Evolutionary conservation across 2,329 filamentous ascomycete species (phyloP), one percentile per base, ranked within the genome.

Genomic region (Sporothrix inflata): DNA sequence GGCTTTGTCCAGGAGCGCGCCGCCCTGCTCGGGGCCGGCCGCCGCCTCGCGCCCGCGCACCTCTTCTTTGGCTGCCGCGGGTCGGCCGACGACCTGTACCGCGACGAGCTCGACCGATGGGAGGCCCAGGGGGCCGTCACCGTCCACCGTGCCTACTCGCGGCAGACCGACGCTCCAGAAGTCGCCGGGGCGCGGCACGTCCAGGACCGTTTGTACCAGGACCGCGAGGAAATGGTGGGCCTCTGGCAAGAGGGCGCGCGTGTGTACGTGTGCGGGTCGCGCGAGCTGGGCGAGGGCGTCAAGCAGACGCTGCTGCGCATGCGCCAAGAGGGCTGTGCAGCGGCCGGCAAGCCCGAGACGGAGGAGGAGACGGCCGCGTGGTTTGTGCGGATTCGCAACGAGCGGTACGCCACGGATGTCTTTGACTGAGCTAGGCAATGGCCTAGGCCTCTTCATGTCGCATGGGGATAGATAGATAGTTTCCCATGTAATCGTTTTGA

Each of bases 1-100:
- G 88, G 86, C 1, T 91, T 91, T 77, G 74, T 89, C 12, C 86
- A 90, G 78, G 88, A 91, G 75, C 87, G 89, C 0, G 88, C 86
- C 0, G 82, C 82, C 57, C 83, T 86, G 81, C 78, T 84, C 34
- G 78, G 78, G 4, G 83, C 82, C 0, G 88, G 88, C 4, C 72
- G 74, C 9, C 38, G 8, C 6, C 71, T 76, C 1, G 75, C 75
- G 0, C 74, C 75, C 1, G 75, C 74, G 14, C 63, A 74, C 42
- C 67, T 77, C 4, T 76, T 75, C 63, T 70, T 75, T 19, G 76
- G 76, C 65, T 75, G 75, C 69, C 76, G 76, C 40, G 68, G 60
- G 34, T 61, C 24, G 24, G 51, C 21, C 14, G 75, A 76, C 73
- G 68, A 73, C 27, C 70, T 76, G 49, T 92, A 92, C 80, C 80